Evolutionary conservation across 768 basidiomycete species (phyloP).

Genomic region (Guyanaporus albipodus): DNA sequence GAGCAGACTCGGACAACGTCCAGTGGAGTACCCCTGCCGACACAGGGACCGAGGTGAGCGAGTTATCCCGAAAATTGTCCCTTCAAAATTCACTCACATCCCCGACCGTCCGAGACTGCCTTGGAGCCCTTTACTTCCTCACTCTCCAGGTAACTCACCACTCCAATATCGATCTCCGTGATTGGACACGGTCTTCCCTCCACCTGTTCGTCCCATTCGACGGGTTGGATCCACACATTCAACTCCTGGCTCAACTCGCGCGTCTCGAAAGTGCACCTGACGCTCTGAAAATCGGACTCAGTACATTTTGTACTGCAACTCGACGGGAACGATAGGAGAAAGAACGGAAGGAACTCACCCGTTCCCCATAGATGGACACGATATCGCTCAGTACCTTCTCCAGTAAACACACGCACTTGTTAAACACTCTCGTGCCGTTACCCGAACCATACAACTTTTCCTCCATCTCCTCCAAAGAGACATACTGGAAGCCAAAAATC

Average conservation of each 20-base stretch:
- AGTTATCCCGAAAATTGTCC: too few species aligned
- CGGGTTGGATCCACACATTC: conserved; percentile 66
- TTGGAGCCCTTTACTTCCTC: conserved; percentile 38
- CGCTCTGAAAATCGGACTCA: conserved; percentile 36
- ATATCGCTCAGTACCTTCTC: conserved; percentile 64
- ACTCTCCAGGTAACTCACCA: conserved; percentile 43
- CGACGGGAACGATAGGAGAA: not conserved
- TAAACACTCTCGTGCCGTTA: conserved; percentile 67
- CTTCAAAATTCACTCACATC: conserved; percentile 17
- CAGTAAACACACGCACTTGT: conserved; percentile 64
- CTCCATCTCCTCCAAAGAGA: conserved; percentile 87
- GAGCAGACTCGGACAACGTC: conserved; percentile 42
- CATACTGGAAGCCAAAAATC: conserved; percentile 93
- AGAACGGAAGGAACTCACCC: conserved; percentile 42
- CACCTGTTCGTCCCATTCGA: conserved; percentile 38
- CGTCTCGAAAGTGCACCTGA: conserved; percentile 62
- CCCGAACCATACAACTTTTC: conserved; percentile 60
- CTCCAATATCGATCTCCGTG: conserved; percentile 52
- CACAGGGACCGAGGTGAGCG: not conserved
- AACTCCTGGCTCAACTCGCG: conserved; percentile 39
- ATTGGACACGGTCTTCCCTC: conserved; percentile 42
- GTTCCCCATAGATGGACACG: conserved; percentile 53
- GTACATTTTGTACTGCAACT: not conserved
- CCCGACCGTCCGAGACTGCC: conserved; percentile 18
- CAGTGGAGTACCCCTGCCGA: conserved; percentile 67